These are phyloP conservation scores for Furcasterigmium furcatum DNA, from an alignment of 2,329 filamentous ascomycete species.

Conservation along the genomic window DNA sequence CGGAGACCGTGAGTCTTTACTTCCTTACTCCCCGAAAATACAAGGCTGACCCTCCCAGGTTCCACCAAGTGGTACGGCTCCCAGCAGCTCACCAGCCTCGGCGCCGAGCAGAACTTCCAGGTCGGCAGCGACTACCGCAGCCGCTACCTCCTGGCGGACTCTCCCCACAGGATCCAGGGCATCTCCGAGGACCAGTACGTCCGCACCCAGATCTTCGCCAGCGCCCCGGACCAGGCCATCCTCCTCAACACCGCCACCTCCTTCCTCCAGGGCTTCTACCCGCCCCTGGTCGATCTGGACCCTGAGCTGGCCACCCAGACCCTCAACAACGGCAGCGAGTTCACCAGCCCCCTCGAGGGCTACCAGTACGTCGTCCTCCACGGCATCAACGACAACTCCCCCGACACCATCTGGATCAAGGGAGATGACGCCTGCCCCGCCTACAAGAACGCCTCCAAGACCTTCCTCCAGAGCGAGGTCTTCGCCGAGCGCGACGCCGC, in stretches of 20 bases:
- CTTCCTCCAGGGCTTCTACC: constrained; percentile 31
- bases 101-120: constrained; percentile 25
- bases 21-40: fast-evolving
- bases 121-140: constrained; percentile 18
- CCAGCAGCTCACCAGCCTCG: constrained; percentile 27
- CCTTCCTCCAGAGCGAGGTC: constrained; percentile 21
- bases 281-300: constrained; percentile 21
- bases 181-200: constrained; percentile 28
- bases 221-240: constrained; percentile 25
- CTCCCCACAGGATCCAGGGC: constrained; percentile 22
- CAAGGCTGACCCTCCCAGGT: constrained; percentile 13
- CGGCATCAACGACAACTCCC: constrained; percentile 23
- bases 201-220: constrained; percentile 26
- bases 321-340: constrained; percentile 25
- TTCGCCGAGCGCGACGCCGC: constrained; percentile 19
- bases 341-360: constrained; percentile 22
- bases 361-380: constrained; percentile 30
- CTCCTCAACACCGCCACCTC: constrained; percentile 29
- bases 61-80: constrained; percentile 29
- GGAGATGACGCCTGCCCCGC: constrained; percentile 28
- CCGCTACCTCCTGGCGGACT: constrained; percentile 19
- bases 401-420: constrained; percentile 32
- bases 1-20: constrained; percentile 24
- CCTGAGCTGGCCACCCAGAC: constrained; percentile 20
- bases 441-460: constrained; percentile 18